Evolutionary conservation across 139 green algal genomes (phyloP).

Genomic region (Bryopsis sp.): DNA sequence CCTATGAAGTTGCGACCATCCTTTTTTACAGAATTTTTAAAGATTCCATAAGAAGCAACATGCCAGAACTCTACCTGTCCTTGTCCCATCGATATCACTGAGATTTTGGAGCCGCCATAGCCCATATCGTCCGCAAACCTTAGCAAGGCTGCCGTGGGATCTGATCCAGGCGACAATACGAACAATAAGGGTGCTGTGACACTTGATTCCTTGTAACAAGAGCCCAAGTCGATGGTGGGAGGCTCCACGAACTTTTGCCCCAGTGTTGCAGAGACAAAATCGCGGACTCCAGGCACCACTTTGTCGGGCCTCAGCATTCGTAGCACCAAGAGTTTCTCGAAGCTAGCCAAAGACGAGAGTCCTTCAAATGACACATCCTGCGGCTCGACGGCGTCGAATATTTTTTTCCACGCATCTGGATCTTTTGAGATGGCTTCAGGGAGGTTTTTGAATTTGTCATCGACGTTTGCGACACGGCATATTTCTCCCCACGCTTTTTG

Average conservation of each 20-base stretch:
- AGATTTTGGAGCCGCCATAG: conserved; percentile 21
- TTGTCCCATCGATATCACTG: conserved; percentile 31
- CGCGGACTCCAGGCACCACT: conserved; percentile 30
- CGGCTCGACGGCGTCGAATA: conserved; percentile 17
- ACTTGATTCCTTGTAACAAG: conserved; percentile 40
- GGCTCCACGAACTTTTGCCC: conserved; percentile 48
- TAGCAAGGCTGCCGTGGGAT: conserved; percentile 57
- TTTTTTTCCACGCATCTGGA: conserved; percentile 17
- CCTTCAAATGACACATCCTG: conserved; percentile 17
- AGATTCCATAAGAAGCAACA: conserved; percentile 46
- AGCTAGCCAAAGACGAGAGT: conserved; percentile 19
- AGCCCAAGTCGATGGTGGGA: conserved; percentile 41
- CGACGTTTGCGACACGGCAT: conserved; percentile 28
- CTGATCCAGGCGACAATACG: conserved; percentile 45
- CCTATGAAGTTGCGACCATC: conserved; percentile 64
- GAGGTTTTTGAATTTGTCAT: conserved; percentile 19
- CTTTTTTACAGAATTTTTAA: conserved; percentile 68
- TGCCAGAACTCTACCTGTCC: conserved; percentile 22
- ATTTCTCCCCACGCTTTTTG: conserved; percentile 50
- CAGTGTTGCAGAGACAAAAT: conserved; percentile 37
- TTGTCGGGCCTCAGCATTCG: conserved; percentile 41
- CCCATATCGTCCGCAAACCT: conserved; percentile 44
- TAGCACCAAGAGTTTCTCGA: conserved; percentile 19
- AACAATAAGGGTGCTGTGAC: conserved; percentile 36
- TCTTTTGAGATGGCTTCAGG: conserved; percentile 20